Evolutionary conservation across 345 rosid species (phyloP).

Genomic region (Adansonia digitata): DNA sequence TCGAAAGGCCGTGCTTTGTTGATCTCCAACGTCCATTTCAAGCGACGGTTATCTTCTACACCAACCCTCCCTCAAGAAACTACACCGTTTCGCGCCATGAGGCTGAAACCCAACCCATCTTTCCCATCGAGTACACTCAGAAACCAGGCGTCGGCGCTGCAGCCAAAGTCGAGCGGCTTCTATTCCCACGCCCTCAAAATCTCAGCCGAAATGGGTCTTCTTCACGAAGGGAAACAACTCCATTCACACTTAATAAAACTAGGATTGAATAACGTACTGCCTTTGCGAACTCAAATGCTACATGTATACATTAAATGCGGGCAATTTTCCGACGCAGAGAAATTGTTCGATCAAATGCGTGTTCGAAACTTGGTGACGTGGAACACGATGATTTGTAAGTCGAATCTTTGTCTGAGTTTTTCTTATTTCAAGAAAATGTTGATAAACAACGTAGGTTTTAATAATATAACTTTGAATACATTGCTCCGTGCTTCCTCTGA

Average conservation of each 20-base stretch:
- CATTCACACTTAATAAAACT: slow-evolving; percentile 38
- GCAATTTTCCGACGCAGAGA: slow-evolving; percentile 25
- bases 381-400: slow-evolving; percentile 49
- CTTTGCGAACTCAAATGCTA: slow-evolving; percentile 49
- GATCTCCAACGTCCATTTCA: slow-evolving; percentile 32
- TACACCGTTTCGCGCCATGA: not conserved
- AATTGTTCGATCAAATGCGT: slow-evolving; percentile 63
- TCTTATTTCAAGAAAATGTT: slow-evolving; percentile 44
- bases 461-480: slow-evolving; percentile 48
- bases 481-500: slow-evolving; percentile 45
- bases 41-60: slow-evolving; percentile 19
- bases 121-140: not conserved
- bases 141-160: not conserved
- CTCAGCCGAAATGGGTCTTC: slow-evolving; percentile 26
- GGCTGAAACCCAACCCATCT: not conserved
- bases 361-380: slow-evolving; percentile 53
- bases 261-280: slow-evolving; percentile 32
- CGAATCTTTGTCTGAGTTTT: slow-evolving; percentile 21
- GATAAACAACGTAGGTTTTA: slow-evolving; percentile 30
- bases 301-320: slow-evolving; percentile 38
- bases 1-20: slow-evolving; percentile 4
- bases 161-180: not conserved
- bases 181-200: slow-evolving; percentile 32
- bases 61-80: slow-evolving; percentile 2
- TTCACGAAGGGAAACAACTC: slow-evolving; percentile 32